Percentiles rank a stretch among this genome's conserved stretches.
Evolutionary conservation across 164 flowering plant genomes (phyloP).

Genomic region (Taxillus chinensis): DNA sequence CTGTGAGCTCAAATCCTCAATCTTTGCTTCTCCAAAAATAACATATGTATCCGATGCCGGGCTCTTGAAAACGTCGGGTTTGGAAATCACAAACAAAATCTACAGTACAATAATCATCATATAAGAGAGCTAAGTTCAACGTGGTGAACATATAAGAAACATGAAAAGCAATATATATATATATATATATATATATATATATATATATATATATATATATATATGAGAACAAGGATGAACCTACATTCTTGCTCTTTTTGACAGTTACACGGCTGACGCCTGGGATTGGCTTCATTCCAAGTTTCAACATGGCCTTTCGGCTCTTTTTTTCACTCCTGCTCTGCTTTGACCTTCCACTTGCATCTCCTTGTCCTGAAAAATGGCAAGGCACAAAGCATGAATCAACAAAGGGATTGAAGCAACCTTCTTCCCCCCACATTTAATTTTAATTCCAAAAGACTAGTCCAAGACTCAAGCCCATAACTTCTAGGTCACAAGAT

Average conservation of each 20-base stretch:
- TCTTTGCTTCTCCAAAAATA: background rate
- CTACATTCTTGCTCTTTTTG: conserved; percentile 45
- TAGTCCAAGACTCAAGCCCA: too few relatives aligned
- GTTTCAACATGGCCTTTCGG: conserved; percentile 49
- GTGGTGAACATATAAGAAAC: too few relatives aligned
- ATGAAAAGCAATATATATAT: too few relatives aligned
- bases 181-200: too few relatives aligned
- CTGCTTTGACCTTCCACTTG: conserved; percentile 37
- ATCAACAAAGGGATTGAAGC: too few relatives aligned
- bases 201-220: too few relatives aligned
- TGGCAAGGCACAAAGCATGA: too few relatives aligned
- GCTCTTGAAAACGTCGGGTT: background rate
- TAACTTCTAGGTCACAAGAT: too few relatives aligned
- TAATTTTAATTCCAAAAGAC: too few relatives aligned
- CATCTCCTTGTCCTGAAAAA: conserved; percentile 23
- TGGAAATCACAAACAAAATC: background rate
- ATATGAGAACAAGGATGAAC: conserved; percentile 1
- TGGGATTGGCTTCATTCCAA: conserved; percentile 45
- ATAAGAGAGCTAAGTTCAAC: too few relatives aligned
- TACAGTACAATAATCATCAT: background rate
- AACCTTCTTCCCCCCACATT: too few relatives aligned
- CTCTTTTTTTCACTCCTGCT: conserved; percentile 52
- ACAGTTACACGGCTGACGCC: conserved; percentile 48
- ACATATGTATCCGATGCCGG: background rate
- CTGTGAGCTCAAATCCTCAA: background rate